phyloP scores from a whole-genome alignment of 495 filamentous ascomycete species.

The Daldinia bambusicola region DNA sequence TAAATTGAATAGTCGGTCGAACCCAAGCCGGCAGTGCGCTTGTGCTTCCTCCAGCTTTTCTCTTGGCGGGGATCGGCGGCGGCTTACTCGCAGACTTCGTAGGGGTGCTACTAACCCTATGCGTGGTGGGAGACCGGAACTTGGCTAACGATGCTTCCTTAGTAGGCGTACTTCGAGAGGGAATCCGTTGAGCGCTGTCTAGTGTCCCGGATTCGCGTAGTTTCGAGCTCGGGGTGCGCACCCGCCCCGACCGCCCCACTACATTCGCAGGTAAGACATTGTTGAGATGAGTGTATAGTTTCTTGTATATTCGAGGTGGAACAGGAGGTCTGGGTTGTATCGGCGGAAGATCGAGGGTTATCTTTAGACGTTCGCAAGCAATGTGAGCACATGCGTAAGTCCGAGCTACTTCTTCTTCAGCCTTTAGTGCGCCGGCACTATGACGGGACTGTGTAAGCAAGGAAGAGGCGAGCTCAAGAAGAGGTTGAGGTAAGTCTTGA shows the following conservation, averaged over 20 bases:
- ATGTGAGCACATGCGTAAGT: slow-evolving; percentile 91
- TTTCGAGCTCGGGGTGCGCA: slow-evolving; percentile 45
- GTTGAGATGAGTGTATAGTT: slow-evolving; percentile 83
- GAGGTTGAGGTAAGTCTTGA: slow-evolving; percentile 74
- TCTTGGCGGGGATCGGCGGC: slow-evolving; percentile 37
- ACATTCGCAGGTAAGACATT: slow-evolving; percentile 65
- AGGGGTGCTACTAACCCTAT: slow-evolving; percentile 31
- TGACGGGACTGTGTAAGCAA: slow-evolving; percentile 88
- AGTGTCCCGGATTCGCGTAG: slow-evolving; percentile 42
- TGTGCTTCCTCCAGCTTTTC: slow-evolving; percentile 37
- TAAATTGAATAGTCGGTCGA: slow-evolving; percentile 69
- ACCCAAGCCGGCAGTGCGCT: slow-evolving; percentile 71
- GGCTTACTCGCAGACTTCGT: slow-evolving; percentile 43
- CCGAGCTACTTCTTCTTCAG: slow-evolving; percentile 88
- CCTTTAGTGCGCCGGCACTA: slow-evolving; percentile 80
- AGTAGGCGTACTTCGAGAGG: slow-evolving; percentile 39
- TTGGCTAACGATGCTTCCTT: slow-evolving; percentile 54
- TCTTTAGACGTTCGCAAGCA: slow-evolving; percentile 88
- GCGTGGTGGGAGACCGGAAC: slow-evolving; percentile 39
- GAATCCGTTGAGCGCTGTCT: slow-evolving; percentile 38
- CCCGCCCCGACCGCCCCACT: slow-evolving; percentile 20
- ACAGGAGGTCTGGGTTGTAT: slow-evolving; percentile 85
- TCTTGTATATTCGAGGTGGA: slow-evolving; percentile 83
- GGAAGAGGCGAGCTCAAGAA: slow-evolving; percentile 79
- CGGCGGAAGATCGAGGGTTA: slow-evolving; percentile 82